Evolutionary conservation across 2,329 filamentous ascomycete genomes (phyloP), one percentile per base, ranked within the genome.

Genomic region (Graphilbum sp.): DNA sequence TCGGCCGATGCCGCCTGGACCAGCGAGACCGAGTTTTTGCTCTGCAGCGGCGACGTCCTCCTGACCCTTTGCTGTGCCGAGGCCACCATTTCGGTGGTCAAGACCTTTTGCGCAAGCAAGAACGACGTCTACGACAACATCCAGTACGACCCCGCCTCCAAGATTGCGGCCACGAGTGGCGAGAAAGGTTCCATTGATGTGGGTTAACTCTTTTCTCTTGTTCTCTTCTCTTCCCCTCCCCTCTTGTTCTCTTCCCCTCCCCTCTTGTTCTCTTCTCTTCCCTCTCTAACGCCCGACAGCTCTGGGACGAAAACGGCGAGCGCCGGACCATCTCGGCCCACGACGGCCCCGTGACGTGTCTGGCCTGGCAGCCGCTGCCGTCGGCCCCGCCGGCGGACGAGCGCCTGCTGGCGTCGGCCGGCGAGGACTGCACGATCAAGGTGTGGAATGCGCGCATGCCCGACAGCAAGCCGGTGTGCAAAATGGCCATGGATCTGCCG

Each of bases 111-210:
- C 34, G 69, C 66, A 3, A 62, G 62, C 32, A 59, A 64, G 39
- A 65, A 69, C 32, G 69, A 75, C 43, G 61, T 53, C 21, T 64
- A 78, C 37, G 63, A 60, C 2, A 66, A 69, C 35, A 62, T 77
- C 1, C 60, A 70, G 23, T 78, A 66, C 43, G 74, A 79, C 50
- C 54, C 55, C 51, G 56, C 57, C 18, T 67, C 68, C 17, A 64
- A 60, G 34, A 48, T 74, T 24, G 63, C 67, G 13, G 74, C 73
- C 2, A 76, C 74, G 0, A 67, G 69, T 4, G 72, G 67, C 47
- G 67, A 75, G 35, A 70, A 66, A 45, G 74, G 74, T 20, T 63
- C 57, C 35, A 61, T 78, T 35, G 71, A 76, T 55, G 72, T 77
- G 60, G 60, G 72, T 53, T n/a, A n/a, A n/a, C n/a, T n/a, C n/a